These are phyloP conservation scores for Mycosarcoma maydis DNA, from an alignment of 1,284 basidiomycete species.

Conservation along the genomic window DNA sequence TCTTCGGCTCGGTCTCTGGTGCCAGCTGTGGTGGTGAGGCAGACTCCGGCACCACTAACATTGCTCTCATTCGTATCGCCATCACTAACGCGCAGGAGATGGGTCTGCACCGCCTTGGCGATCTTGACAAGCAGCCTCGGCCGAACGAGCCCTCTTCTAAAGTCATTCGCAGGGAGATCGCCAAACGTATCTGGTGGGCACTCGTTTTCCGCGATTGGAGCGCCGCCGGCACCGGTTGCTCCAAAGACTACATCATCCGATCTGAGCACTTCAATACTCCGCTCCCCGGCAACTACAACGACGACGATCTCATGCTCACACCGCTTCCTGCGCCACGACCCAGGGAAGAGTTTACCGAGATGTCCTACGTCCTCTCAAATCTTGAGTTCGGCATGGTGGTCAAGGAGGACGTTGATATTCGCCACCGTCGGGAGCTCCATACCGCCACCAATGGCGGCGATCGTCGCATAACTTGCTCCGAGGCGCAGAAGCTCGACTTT, in stretches of 20 bases:
- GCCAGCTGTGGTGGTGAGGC: constrained; percentile 26
- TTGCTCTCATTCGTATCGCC: constrained; percentile 50
- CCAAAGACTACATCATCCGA: constrained; percentile 52
- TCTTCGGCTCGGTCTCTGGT: constrained; percentile 38
- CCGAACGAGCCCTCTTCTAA: constrained; percentile 46
- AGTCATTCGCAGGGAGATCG: constrained; percentile 57
- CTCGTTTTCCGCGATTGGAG: constrained; percentile 61
- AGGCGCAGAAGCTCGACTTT: constrained; percentile 42
- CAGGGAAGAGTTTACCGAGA: constrained; percentile 56
- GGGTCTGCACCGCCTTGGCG: constrained; percentile 61
- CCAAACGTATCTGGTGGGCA: constrained; percentile 63
- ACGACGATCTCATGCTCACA: constrained; percentile 52
- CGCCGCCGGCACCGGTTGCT: constrained; percentile 31
- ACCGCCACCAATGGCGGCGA: constrained; percentile 36
- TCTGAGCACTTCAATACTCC: constrained; percentile 63
- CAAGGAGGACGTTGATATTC: constrained; percentile 54
- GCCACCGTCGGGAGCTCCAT: constrained; percentile 39
- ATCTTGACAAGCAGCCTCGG: constrained; percentile 50
- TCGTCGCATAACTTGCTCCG: constrained; percentile 41
- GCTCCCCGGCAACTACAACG: constrained; percentile 62
- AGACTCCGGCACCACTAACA: constrained; percentile 31
- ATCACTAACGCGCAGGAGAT: constrained; percentile 63
- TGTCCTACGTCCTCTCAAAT: constrained; percentile 54
- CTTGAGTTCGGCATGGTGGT: constrained; percentile 52
- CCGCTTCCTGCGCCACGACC: constrained; percentile 51